Evolutionary conservation across 192 early-diverging fungal genomes (phyloP).

Genomic region (Phycomyces nitens): DNA sequence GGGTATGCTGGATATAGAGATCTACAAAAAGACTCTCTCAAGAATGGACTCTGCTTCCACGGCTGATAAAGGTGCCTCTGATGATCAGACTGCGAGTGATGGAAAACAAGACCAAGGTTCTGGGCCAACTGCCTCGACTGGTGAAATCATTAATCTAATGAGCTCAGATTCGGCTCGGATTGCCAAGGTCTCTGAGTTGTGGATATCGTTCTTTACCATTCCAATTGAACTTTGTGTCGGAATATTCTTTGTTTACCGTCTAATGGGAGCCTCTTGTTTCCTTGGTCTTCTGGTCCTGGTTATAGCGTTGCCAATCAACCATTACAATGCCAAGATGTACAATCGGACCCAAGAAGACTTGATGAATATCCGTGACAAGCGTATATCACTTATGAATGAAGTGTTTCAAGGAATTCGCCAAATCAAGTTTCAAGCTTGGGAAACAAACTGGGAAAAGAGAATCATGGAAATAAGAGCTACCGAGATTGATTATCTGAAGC

Average conservation of each 20-base stretch:
- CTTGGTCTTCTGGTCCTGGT: conserved; percentile 66
- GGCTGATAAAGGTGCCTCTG: too few species aligned
- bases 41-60: too few species aligned
- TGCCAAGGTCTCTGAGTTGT: conserved; percentile 44
- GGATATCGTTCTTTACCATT: conserved; percentile 46
- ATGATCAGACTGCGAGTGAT: conserved; percentile 5
- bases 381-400: conserved; percentile 62
- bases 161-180: conserved; percentile 66
- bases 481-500: conserved; percentile 37
- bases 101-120: neutral
- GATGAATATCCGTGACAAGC: conserved; percentile 68
- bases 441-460: conserved; percentile 39
- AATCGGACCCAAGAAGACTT: conserved; percentile 47
- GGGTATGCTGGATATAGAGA: conserved; percentile 44
- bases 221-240: conserved; percentile 65
- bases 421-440: conserved; percentile 86
- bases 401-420: conserved; percentile 81
- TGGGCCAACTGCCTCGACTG: conserved; percentile 38
- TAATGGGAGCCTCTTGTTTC: conserved; percentile 80
- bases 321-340: conserved; percentile 28
- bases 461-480: conserved; percentile 49
- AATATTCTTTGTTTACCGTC: conserved; percentile 60
- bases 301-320: conserved; percentile 39
- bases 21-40: conserved; percentile 59
- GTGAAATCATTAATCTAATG: conserved; percentile 72